These are phyloP conservation scores for Leccinum holopus DNA, from an alignment of 1,284 basidiomycete genomes.

Conservation along the genomic window DNA sequence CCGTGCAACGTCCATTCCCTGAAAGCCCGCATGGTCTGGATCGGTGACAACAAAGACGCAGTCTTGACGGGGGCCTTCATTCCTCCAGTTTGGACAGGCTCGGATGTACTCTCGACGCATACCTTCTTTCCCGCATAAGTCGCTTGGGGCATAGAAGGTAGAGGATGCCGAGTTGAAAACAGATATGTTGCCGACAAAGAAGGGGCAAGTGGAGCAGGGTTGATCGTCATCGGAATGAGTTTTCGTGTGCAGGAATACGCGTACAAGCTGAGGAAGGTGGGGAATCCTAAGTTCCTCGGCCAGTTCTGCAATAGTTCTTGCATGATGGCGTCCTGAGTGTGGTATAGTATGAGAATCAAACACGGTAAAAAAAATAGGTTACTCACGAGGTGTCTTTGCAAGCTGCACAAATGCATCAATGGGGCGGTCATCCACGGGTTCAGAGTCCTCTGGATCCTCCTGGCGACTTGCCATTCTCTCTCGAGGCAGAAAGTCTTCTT, in stretches of 20 bases:
- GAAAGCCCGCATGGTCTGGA: background rate
- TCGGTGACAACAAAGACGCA: slow-evolving; percentile 9
- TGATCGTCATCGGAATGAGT: background rate
- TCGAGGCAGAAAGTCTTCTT: background rate
- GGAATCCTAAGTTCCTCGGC: slow-evolving; percentile 3
- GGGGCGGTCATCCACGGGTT: background rate
- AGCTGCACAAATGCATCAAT: background rate
- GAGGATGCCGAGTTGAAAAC: slow-evolving; percentile 7
- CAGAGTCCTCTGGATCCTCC: background rate
- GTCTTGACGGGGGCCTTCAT: slow-evolving; percentile 4
- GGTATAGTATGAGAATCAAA: background rate
- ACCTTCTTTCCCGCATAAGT: slow-evolving; percentile 7
- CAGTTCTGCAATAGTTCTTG: background rate
- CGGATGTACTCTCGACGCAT: slow-evolving; percentile 12
- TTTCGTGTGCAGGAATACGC: slow-evolving; percentile 26
- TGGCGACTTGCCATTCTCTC: background rate
- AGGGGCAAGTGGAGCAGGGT: background rate
- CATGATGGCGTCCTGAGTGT: background rate
- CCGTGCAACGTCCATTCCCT: background rate
- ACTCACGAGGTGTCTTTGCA: background rate
- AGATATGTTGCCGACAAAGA: background rate
- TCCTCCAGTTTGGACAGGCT: slow-evolving; percentile 3
- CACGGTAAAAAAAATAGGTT: too few species aligned
- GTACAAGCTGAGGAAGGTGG: background rate
- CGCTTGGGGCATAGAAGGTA: slow-evolving; percentile 10